Evolutionary conservation across 2,329 filamentous ascomycete genomes (phyloP).

Genomic region (Alternaria angustiovoidea): DNA sequence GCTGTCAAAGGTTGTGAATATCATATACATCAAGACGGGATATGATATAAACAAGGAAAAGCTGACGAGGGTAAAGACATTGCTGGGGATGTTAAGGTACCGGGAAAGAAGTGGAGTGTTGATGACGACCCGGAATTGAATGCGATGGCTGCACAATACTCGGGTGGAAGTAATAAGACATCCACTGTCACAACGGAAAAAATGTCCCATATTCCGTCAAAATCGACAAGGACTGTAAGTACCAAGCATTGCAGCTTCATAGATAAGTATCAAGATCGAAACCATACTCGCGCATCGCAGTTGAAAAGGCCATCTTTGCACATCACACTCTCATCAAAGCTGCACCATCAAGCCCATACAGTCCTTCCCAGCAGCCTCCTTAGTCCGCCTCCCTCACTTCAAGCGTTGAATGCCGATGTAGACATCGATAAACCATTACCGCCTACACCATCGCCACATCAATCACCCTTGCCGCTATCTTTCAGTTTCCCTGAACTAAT

Average conservation of each 20-base stretch:
- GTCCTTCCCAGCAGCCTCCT: background rate
- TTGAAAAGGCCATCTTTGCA: background rate
- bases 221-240: background rate
- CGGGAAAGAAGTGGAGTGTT: background rate
- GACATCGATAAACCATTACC: background rate
- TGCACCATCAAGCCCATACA: background rate
- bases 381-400: background rate
- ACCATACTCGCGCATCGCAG: background rate
- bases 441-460: background rate
- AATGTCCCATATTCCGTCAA: fast-evolving
- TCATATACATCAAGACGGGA: slow-evolving; percentile 12
- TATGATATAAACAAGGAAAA: slow-evolving; percentile 11
- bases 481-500: background rate
- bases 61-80: background rate
- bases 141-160: background rate
- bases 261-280: background rate
- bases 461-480: background rate
- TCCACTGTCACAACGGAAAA: background rate
- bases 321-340: background rate
- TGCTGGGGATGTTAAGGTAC: too few relatives aligned
- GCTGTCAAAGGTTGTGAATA: slow-evolving; percentile 10
- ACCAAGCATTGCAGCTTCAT: background rate
- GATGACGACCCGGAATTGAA: background rate
- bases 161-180: background rate
- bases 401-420: background rate